Conservation (phyloP, 257 asterid genomes). For the Solanum corneliomulleri region DNA sequence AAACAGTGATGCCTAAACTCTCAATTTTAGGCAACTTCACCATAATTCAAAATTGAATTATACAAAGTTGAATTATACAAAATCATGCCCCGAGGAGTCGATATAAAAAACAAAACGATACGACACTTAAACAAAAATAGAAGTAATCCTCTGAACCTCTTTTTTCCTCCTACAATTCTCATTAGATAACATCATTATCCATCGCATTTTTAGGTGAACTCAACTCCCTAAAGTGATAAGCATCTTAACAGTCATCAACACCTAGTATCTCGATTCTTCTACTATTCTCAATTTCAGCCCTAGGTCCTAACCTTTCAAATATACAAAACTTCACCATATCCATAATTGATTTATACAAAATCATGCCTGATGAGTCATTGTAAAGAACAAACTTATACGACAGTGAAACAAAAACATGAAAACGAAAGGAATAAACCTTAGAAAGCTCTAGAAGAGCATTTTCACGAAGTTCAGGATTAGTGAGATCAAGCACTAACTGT, state of each 20-base stretch:
- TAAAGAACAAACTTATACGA: background rate
- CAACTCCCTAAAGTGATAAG: no score
- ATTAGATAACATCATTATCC: background rate
- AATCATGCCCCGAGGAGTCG: no score
- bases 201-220: background rate
- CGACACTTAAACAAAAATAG: background rate
- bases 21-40: no score
- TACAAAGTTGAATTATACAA: background rate
- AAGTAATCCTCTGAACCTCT: background rate
- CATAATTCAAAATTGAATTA: background rate
- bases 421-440: background rate
- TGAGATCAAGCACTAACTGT: slow-evolving; percentile 18
- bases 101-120: no score
- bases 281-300: background rate
- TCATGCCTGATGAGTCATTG: background rate
- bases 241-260: background rate
- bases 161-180: background rate
- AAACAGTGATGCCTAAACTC: no score
- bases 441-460: slow-evolving; percentile 16
- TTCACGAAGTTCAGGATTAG: slow-evolving; percentile 2
- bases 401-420: background rate
- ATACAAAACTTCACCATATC: background rate
- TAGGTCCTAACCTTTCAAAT: background rate
- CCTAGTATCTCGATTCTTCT: background rate
- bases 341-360: background rate